These are phyloP conservation scores for Eucalyptus pauciflora DNA, from an alignment of 345 rosid genomes.

Conservation along the genomic window DNA sequence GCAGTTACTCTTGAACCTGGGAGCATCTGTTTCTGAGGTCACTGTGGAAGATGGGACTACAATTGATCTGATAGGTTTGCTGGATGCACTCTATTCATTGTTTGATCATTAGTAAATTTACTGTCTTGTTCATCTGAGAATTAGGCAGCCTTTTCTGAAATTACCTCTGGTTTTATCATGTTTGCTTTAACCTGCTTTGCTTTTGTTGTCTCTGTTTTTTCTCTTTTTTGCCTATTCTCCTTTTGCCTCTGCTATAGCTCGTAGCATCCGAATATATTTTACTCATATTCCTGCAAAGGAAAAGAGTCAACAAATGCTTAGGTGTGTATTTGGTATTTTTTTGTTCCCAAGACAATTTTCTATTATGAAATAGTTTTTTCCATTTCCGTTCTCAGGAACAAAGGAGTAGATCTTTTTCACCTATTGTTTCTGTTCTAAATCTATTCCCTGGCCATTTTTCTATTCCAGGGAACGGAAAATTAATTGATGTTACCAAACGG, in stretches of 20 bases:
- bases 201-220: neutral
- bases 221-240: neutral
- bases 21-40: constrained; percentile 71
- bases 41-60: constrained; percentile 90
- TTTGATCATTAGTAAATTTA: neutral
- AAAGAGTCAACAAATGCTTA: neutral
- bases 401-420: no score
- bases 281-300: neutral
- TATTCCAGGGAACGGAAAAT: no score
- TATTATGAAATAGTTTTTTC: no score
- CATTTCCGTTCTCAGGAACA: no score
- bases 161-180: neutral
- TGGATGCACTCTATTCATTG: neutral
- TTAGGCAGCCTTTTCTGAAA: neutral
- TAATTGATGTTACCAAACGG: no score
- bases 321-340: no score
- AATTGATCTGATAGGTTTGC: constrained; percentile 81
- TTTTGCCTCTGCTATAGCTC: neutral
- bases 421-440: no score
- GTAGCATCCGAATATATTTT: neutral
- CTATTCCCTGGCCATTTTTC: no score
- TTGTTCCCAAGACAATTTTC: no score
- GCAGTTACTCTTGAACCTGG: constrained; percentile 77
- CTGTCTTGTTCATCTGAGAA: neutral
- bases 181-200: neutral